Conservation (phyloP, 192 early-diverging fungal genomes). For the Helicostylum pulchrum region DNA sequence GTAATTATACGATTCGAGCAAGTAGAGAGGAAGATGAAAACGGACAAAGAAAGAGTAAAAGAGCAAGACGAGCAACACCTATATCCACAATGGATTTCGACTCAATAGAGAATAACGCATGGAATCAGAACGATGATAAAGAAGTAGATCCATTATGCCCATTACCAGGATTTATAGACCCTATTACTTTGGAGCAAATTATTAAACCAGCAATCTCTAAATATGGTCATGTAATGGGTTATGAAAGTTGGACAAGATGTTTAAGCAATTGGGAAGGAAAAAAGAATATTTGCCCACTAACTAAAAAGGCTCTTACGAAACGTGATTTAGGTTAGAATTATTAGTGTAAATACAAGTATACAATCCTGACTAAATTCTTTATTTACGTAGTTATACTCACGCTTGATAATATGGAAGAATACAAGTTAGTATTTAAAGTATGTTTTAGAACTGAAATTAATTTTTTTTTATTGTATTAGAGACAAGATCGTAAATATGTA, state of each 20-base stretch:
- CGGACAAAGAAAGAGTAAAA: conserved; percentile 39
- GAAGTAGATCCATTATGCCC: conserved; percentile 57
- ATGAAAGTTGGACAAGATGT: conserved; percentile 79
- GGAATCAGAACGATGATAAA: conserved; percentile 41
- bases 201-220: conserved; percentile 89
- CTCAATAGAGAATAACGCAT: not conserved
- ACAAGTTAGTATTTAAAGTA: conserved; percentile 1
- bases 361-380: not conserved
- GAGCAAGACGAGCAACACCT: conserved; percentile 4
- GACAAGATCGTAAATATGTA: conserved; percentile 7
- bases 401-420: conserved; percentile 11
- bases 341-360: not conserved
- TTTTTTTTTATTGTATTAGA: not conserved
- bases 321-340: conserved; percentile 64
- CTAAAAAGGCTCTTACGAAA: conserved; percentile 87
- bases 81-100: conserved; percentile 1
- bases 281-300: conserved; percentile 85
- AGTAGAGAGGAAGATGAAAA: conserved; percentile 49
- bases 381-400: conserved; percentile 6
- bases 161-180: conserved; percentile 84
- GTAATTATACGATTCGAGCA: conserved; percentile 44
- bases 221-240: conserved; percentile 84
- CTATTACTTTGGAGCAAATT: conserved; percentile 86
- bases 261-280: conserved; percentile 68
- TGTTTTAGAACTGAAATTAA: not conserved